Conservation (phyloP, 345 rosid species). For the Clarkia xantiana region DNA sequence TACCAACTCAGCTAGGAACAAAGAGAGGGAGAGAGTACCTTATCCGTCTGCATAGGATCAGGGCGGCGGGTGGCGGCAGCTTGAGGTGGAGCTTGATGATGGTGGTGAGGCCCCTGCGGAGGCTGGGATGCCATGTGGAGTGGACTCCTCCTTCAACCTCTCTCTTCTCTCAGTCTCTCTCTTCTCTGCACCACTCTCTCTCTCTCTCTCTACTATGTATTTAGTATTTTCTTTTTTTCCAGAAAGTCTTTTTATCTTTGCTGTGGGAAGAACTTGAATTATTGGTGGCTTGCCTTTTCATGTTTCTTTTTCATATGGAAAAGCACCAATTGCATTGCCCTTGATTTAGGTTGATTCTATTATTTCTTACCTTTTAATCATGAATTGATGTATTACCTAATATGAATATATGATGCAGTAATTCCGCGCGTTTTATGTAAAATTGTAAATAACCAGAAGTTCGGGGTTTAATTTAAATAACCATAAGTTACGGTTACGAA, state of each 20-base stretch:
- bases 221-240: neutral
- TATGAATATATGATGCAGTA: too few species aligned
- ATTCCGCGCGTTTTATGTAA: too few species aligned
- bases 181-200: conserved; percentile 7
- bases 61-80: conserved; percentile 13
- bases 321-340: too few species aligned
- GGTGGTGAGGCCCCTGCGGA: conserved; percentile 22
- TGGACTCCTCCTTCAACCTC: conserved; percentile 20
- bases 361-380: too few species aligned
- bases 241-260: neutral
- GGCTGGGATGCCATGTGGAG: conserved; percentile 43
- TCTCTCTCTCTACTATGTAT: conserved; percentile 1
- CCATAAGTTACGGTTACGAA: too few species aligned
- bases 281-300: too few species aligned
- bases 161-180: conserved; percentile 10
- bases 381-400: too few species aligned
- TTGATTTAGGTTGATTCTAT: too few species aligned
- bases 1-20: neutral
- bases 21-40: conserved; percentile 16
- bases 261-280: neutral
- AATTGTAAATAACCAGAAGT: too few species aligned
- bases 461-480: too few species aligned
- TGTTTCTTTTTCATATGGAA: too few species aligned
- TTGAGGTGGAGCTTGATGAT: conserved; percentile 7
- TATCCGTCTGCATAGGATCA: conserved; percentile 30